Percentiles rank a stretch among this genome's conserved stretches.
Conservation (phyloP, 2,329 filamentous ascomycete genomes). For the Neonectria sp. region DNA sequence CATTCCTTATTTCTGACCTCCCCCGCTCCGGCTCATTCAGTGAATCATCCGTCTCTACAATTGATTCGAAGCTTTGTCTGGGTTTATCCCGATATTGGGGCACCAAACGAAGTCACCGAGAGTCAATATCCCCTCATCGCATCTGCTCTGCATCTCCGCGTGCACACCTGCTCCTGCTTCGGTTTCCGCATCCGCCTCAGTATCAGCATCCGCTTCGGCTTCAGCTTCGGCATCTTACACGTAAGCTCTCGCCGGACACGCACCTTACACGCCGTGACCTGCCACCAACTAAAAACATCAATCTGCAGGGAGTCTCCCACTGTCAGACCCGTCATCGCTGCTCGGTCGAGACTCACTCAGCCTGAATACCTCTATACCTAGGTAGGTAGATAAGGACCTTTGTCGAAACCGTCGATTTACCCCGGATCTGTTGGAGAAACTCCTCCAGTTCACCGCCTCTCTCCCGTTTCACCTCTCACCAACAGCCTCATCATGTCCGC, state of each 20-base stretch:
- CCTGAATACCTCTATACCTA: not conserved
- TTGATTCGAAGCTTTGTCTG: not conserved
- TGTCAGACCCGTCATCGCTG: not conserved
- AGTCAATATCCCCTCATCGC: slow-evolving; percentile 7
- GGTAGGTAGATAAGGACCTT: not conserved
- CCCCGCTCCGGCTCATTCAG: slow-evolving; percentile 1
- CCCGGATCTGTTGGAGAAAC: not conserved
- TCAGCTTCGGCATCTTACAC: slow-evolving; percentile 4
- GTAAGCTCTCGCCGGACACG: not conserved
- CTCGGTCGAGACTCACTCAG: not conserved
- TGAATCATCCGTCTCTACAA: not conserved
- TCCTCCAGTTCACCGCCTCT: not conserved
- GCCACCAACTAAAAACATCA: not conserved
- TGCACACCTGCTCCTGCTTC: not conserved
- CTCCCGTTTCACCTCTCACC: not conserved
- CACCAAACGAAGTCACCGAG: not conserved
- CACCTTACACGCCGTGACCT: not conserved
- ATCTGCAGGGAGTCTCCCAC: not conserved
- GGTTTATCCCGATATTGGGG: slow-evolving; percentile 1
- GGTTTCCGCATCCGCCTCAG: not conserved
- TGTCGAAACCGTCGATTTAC: not conserved
- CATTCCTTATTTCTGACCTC: not conserved
- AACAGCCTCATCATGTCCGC: slow-evolving; percentile 47
- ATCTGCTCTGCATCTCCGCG: not conserved
- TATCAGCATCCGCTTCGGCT: not conserved